Conservation (phyloP, 2,329 filamentous ascomycete genomes). For the Sporothrix globosa region DNA sequence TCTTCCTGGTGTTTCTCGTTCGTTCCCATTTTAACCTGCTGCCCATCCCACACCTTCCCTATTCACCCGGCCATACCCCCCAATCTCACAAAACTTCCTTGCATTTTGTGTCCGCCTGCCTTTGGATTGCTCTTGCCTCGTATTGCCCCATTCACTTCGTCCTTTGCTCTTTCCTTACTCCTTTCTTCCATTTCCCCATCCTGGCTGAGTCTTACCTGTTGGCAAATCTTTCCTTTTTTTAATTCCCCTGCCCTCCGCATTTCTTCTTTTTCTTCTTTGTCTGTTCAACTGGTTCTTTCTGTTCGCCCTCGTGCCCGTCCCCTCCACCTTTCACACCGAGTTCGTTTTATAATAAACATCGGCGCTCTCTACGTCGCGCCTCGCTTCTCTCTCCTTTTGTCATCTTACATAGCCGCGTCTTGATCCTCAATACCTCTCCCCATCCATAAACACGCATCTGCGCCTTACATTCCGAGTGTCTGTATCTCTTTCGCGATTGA, state of each 20-base stretch:
- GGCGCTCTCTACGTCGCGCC: not conserved
- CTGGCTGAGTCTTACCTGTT: constrained; percentile 15
- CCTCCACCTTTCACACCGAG: not conserved
- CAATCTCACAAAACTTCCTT: constrained; percentile 23
- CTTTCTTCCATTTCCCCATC: constrained; percentile 31
- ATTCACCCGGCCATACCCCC: constrained; percentile 29
- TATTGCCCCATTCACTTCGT: constrained; percentile 11
- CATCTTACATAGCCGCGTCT: not conserved
- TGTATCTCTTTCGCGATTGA: not conserved
- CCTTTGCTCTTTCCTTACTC: constrained; percentile 4
- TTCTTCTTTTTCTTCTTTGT: constrained; percentile 9
- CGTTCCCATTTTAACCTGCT: constrained; percentile 31
- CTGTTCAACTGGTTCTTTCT: not conserved
- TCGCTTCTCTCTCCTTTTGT: not conserved
- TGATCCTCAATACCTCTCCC: too few relatives aligned
- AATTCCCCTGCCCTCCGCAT: constrained; percentile 24
- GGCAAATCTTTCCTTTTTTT: constrained; percentile 8
- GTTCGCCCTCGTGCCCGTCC: constrained; percentile 3
- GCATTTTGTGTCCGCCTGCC: constrained; percentile 18
- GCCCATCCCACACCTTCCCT: constrained; percentile 36
- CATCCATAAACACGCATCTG: not conserved
- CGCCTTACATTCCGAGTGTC: not conserved
- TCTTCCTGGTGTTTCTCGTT: constrained; percentile 24
- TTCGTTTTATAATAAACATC: constrained; percentile 1
- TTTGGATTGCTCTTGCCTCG: constrained; percentile 27